These are phyloP conservation scores for Mucor velutinosus DNA, from an alignment of 371 early-diverging fungal species.

Conservation along the genomic window DNA sequence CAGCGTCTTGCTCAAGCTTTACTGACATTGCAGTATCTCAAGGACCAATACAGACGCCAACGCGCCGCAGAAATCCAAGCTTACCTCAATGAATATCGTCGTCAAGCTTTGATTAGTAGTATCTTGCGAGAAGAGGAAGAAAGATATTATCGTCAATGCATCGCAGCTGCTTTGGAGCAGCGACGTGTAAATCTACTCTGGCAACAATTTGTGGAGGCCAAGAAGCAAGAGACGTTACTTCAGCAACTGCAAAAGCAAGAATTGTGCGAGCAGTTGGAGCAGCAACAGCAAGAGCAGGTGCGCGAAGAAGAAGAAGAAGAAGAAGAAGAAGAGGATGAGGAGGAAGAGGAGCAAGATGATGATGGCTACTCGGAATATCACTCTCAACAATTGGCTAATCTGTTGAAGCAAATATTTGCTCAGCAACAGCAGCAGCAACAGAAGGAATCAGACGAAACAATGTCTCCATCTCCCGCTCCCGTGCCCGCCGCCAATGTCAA, in stretches of 20 bases:
- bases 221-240: constrained; percentile 2
- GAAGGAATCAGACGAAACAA: neutral
- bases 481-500: neutral
- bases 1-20: constrained; percentile 23
- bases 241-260: neutral
- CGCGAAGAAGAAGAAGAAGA: neutral
- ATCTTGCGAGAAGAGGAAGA: constrained; percentile 28
- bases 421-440: constrained; percentile 4
- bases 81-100: constrained; percentile 26
- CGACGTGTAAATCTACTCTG: constrained; percentile 6
- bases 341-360: neutral
- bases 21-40: constrained; percentile 5
- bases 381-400: constrained; percentile 16
- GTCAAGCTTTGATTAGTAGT: constrained; percentile 25
- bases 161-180: constrained; percentile 30
- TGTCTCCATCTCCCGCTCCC: neutral
- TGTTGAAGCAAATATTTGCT: constrained; percentile 17
- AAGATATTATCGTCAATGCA: constrained; percentile 30
- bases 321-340: neutral
- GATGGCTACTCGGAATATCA: constrained; percentile 18
- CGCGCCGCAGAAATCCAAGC: constrained; percentile 26
- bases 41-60: constrained; percentile 25
- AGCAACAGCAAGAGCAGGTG: neutral
- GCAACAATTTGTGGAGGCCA: constrained; percentile 13
- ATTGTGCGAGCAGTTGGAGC: neutral